Evolutionary conservation across 192 early-diverging fungal genomes (phyloP), one percentile per base, ranked within the genome.

Genomic region (Phlyctochytrium bullatum): DNA sequence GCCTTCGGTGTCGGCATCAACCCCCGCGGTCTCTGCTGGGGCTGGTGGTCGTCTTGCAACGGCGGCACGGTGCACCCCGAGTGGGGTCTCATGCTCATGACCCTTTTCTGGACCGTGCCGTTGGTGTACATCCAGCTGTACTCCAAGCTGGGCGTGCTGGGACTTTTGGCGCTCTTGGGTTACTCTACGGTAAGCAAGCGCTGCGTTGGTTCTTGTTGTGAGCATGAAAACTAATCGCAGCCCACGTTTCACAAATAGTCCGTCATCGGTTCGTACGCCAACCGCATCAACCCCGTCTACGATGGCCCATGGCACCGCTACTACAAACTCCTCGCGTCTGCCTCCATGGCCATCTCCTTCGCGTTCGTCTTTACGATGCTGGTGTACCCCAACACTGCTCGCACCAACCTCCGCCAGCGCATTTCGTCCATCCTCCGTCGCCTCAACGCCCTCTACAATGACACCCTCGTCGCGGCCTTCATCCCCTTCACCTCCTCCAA

Each of bases 31-130:
- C n/a, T n/a, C n/a, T n/a, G n/a, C n/a, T n/a, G n/a, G n/a, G 54
- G 54, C 20, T 57, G 54, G 54, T 57, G 40, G 40, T 47, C 40
- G 6, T 20, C 20, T 47, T 47, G 40, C 40, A 47, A 47, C 40
- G 40, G 40, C 6, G 40, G 40, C 6, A 47, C 40, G 10, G 20
- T 47, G 10, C 54, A 25, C 12, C 14, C 54, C 6, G 20, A 57
- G 27, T 57, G 16, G 16, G 54, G 54, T 28, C 54, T 57, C 20
- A 10, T 14, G 4, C 54, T 57, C 12, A 57, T 57, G 12, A 28
- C 14, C 54, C 6, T 57, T 57, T 14, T 57, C 27, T 24, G 12
- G 14, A 25, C 27, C 54, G 25, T 57, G 4, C 54, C 54, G 14
- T 25, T 57, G 12, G 10, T 57, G 12, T 28, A 57, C 54, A 6